Evolutionary conservation across 2,329 filamentous ascomycete genomes (phyloP), one percentile per base, ranked within the genome.

Genomic region (Neofusicoccum ribis): DNA sequence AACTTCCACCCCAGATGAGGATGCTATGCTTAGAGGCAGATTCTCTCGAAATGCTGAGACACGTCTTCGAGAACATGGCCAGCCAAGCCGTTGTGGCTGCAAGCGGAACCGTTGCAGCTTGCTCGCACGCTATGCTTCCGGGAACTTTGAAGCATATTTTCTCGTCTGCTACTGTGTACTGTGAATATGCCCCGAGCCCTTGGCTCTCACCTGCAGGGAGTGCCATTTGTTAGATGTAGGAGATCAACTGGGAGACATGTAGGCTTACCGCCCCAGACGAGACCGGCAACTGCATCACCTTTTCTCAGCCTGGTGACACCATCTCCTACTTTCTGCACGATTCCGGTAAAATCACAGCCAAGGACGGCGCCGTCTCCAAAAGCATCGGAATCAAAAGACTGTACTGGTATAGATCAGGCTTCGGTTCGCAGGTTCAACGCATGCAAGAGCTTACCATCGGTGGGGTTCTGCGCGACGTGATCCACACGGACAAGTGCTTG

Each of bases 1-100:
- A 81, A 43, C 79, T 81, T 39, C 79, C 80, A 23, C 78, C 80
- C 78, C 78, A 83, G 14, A 83, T 72, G 5, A 83, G 70, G 3
- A 83, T 69, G 34, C 68, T 71, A 7, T 11, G 51, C 49, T 12
- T 6, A 8, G 15, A 15, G n/a, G 15, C 56, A 66, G 12, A 9
- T 5, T 37, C 68, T 65, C 65, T 75, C 58, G 64, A 63, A 23
- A 82, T 76, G n/a, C 67, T 66, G 8, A 82, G 69, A 43, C 74
- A 77, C 2, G 72, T 69, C 46, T 74, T 73, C 0, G 78, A 80
- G 58, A 79, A 81, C 0, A 81, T 64, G 0, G 77, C 78, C 4
- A 81, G 71, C 73, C 72, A 78, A 0, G 80, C 71, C 5, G 80
- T 83, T 5, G 72, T 67, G 0, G 73, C 72, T 3, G 78, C 80